Evolutionary conservation across 2,329 filamentous ascomycete genomes (phyloP), one percentile per base, ranked within the genome.

Genomic region (Cladophialophora carrionii): DNA sequence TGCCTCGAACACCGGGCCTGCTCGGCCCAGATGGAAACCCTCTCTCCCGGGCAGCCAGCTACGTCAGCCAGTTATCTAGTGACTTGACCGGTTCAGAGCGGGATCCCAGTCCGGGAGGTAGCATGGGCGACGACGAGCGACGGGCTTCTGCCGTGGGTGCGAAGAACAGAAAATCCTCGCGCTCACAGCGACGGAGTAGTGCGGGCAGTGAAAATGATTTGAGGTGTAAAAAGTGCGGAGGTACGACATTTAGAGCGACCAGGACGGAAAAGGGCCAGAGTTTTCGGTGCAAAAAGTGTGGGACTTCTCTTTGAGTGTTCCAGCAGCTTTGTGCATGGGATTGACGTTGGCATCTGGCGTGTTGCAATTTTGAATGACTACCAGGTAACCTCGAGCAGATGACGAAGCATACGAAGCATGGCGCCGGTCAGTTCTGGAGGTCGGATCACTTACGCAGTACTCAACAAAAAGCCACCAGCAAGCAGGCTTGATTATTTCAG

Each of bases 271-370:
- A 62, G 22, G 65, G 65, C 4, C 62, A 69, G 52, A 62, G 37
- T n/a, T 61, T 72, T 54, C 65, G 64, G n/a, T 72, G 71, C 60
- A 68, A 66, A 51, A 70, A 60, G 24, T 72, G 71, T 62, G 70
- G 71, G 14, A 64, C 68, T 49, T 58, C 57, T 20, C 55, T 68
- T 9, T 68, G 58, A 68, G 24, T 22, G 22, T 24, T 51, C 10
- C 4, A 4, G 4, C 9, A 10, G 22, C 48, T 2, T 2, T 51
- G 14, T 10, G 48, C 9, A 14, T 24, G 22, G 24, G 24, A 41
- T n/a, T 7, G 3, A 7, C 37, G 22, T 51, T 51, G 22, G 22
- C 34, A 51, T 51, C 26, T 43, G 37, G 37, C 14, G 37, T 43
- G n/a, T n/a, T 43, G 1, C 6, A 14, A 7, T 43, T 37, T 41